Base-by-base conservation (phyloP, 805 yeast species). In the Saccharomycopsis fermentans region DNA sequence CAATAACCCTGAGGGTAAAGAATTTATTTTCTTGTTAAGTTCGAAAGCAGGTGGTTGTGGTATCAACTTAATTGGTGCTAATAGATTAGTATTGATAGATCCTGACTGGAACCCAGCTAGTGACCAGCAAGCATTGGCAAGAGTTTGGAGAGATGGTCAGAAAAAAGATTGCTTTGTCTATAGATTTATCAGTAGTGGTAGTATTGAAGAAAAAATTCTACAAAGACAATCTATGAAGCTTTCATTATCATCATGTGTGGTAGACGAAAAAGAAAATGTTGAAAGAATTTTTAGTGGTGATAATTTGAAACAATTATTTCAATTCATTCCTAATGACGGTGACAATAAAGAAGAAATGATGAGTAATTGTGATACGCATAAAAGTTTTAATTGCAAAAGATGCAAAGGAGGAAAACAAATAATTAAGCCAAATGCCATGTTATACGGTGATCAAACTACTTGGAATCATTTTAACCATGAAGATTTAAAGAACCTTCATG, bases 41-140 rank as follows among this genome's bases (percentile, higher is more conserved):
- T 88, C 96, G 6, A 94, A 94, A 70, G 99, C 99, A 1, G 99
- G 99, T 65, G 99, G 99, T 1, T 94, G 99, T 76, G 99, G 99
- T 72, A 89, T 94, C 66, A 94, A 94, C 69, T 78, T 94, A 65
- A 92, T 94, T 66, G 99, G 99, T 12, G 99, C 98, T 2, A 94
- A 94, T 64, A 78, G 99, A 62, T 75, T 94, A 62, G 81, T 94
- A 21, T 74, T 94, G 54, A 76, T 94, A 68, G 99, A 94, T 69
- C 87, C 87, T 0, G 99, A 94, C 69, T 94, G 99, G 99, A 92
- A 92, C 67, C 99, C 99, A 0, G 98, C 99, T 0, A 86, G 96
- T 1, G 99, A 92, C 68, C 98, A 94, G 69, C 99, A 92, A 72
- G 98, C 98, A 0, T 76, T 94, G 62, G 98, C 98, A 0, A 81